Evolutionary conservation across 78 protist species (phyloP).

Genomic region (Dictyostelium firmibasis): DNA sequence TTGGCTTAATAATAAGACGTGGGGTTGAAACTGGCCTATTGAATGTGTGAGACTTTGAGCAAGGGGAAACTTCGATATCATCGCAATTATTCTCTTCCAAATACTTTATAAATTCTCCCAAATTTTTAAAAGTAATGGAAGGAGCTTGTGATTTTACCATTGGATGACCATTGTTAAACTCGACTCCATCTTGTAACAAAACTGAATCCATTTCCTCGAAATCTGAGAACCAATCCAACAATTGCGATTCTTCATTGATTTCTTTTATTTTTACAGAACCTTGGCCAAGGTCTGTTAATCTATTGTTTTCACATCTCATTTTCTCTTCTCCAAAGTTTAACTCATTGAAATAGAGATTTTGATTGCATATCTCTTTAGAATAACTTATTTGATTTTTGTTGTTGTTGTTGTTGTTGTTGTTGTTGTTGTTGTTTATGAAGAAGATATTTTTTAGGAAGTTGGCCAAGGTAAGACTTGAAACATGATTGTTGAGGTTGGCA

Average conservation of each 20-base stretch:
- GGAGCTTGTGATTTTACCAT: not conserved
- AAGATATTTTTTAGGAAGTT: not conserved
- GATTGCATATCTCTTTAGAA: not conserved
- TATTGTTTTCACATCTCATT: not conserved
- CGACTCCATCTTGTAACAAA: not conserved
- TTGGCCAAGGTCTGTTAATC: not conserved
- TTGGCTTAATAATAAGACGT: constrained; percentile 29
- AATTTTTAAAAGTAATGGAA: constrained; percentile 10
- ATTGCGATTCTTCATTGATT: not conserved
- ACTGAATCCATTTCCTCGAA: constrained; percentile 6
- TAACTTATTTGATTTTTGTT: not conserved
- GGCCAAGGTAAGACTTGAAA: not conserved
- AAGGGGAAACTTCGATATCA: constrained; percentile 33
- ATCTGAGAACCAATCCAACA: constrained; percentile 52
- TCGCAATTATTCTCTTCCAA: constrained; percentile 20
- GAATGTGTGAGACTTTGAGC: constrained; percentile 40
- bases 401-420: constrained; percentile 10
- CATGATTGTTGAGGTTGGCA: not conserved
- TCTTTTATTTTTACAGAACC: not conserved
- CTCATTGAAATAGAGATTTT: not conserved
- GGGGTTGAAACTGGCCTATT: constrained; percentile 34
- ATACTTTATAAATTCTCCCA: constrained; percentile 25
- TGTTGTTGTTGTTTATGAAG: not conserved
- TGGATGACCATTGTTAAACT: not conserved
- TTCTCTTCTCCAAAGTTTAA: not conserved